A percentile compares a stretch with the other conserved stretches of the same genome.
phyloP scores from a whole-genome alignment of 352 stramenopile genomes.

The Thraustochytrium striatum region DNA sequence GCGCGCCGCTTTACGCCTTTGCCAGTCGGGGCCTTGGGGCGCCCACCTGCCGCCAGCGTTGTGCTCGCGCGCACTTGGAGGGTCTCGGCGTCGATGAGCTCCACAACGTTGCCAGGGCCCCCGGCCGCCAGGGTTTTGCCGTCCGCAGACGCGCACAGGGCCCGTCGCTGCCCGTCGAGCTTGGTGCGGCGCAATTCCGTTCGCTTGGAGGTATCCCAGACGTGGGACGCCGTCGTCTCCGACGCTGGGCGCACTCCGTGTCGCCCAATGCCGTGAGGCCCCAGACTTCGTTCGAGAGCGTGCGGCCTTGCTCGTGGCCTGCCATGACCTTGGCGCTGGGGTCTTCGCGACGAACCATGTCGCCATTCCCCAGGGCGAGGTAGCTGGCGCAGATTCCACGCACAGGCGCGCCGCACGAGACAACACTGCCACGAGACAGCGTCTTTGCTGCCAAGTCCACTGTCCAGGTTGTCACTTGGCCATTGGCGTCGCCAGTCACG shows the following conservation, averaged over 20 bases:
- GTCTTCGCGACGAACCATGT: background rate
- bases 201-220: conserved; percentile 41
- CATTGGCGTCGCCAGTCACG: background rate
- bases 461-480: background rate
- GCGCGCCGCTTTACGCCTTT: conserved; percentile 4
- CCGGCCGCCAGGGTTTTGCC: conserved; percentile 42
- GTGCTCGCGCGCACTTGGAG: background rate
- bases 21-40: background rate
- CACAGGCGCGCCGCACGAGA: background rate
- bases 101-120: conserved; percentile 42
- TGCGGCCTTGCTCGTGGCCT: background rate
- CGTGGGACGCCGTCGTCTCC: conserved; percentile 49
- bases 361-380: background rate
- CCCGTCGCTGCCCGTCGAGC: conserved; percentile 2
- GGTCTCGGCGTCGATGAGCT: conserved; percentile 37
- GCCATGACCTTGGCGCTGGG: background rate
- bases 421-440: background rate
- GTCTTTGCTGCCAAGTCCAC: background rate
- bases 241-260: conserved; percentile 1
- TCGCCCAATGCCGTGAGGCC: background rate
- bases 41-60: background rate
- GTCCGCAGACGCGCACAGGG: conserved; percentile 17
- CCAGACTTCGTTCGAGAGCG: no score
- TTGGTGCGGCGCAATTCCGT: background rate
- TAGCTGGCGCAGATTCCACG: background rate